A percentile compares a stretch with the other conserved stretches of the same genome.
Evolutionary conservation across 2,329 filamentous ascomycete species (phyloP).

Genomic region (Trichoderma sp.): DNA sequence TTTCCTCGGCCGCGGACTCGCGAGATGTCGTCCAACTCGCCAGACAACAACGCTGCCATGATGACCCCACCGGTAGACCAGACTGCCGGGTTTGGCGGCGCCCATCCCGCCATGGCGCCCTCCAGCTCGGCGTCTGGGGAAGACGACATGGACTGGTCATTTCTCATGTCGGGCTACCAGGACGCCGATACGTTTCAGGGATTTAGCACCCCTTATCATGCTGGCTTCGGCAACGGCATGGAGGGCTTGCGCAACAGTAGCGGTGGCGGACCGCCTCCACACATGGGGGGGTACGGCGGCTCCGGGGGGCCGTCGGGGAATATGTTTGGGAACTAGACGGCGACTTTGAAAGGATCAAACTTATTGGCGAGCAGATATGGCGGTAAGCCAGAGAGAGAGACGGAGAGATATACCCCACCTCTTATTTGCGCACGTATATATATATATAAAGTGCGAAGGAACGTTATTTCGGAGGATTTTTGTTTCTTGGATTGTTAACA

Average conservation of each 20-base stretch:
- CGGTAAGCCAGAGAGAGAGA: neutral
- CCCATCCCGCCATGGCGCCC: conserved; percentile 30
- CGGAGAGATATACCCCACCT: neutral
- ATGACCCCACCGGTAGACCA: conserved; percentile 40
- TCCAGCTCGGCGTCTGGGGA: conserved; percentile 33
- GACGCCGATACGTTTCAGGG: conserved; percentile 40
- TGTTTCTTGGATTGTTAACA: neutral
- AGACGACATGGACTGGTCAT: conserved; percentile 55
- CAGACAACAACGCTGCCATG: conserved; percentile 40
- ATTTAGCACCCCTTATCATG: conserved; percentile 36
- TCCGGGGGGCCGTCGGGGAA: conserved; percentile 32
- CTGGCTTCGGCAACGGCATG: conserved; percentile 34
- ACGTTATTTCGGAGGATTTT: neutral
- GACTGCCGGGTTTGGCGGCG: conserved; percentile 23
- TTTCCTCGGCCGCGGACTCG: conserved; percentile 33
- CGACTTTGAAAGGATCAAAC: neutral
- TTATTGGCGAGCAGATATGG: neutral
- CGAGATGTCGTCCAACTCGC: conserved; percentile 17
- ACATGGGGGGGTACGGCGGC: conserved; percentile 31
- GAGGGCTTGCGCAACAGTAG: conserved; percentile 3
- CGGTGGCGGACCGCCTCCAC: conserved; percentile 31
- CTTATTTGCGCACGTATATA: neutral
- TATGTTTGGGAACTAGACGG: conserved; percentile 37
- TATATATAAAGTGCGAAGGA: neutral
- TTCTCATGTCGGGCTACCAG: conserved; percentile 50